Conservation (phyloP, 148 eudicot genomes). For the Gaultheria prostrata region DNA sequence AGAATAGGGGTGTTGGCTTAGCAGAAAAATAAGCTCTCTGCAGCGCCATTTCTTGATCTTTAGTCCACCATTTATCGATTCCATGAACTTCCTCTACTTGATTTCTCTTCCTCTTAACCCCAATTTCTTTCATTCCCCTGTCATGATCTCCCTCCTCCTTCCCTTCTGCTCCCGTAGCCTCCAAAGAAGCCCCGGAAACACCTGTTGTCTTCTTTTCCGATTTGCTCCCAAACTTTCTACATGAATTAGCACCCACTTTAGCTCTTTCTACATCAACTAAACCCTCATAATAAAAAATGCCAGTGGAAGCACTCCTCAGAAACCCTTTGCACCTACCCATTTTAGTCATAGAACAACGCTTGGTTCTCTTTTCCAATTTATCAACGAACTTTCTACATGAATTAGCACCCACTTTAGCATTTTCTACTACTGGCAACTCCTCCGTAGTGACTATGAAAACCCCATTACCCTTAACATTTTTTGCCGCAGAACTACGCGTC, state of each 20-base stretch:
- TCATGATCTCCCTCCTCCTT: conserved; percentile 12
- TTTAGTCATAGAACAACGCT: too few species aligned
- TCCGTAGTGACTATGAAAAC: neutral
- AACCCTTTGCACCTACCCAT: too few species aligned
- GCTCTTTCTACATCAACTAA: neutral
- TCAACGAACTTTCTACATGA: too few species aligned
- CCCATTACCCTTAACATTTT: neutral
- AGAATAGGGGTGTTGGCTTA: conserved; percentile 81
- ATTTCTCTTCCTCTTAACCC: conserved; percentile 63
- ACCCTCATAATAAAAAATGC: neutral
- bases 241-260: conserved; percentile 13
- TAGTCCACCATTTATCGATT: conserved; percentile 55
- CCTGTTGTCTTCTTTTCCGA: conserved; percentile 19
- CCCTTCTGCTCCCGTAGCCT: conserved; percentile 17
- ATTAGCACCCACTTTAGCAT: too few species aligned
- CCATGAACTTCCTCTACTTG: conserved; percentile 34
- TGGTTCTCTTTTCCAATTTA: too few species aligned
- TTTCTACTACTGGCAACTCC: too few species aligned
- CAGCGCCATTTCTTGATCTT: conserved; percentile 71
- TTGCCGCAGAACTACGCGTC: neutral
- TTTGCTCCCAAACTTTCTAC: conserved; percentile 11
- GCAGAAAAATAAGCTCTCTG: conserved; percentile 73
- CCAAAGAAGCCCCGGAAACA: conserved; percentile 16
- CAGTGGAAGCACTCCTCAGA: neutral
- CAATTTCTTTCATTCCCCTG: conserved; percentile 23